These are phyloP conservation scores for Schrenkiella parvula DNA, from an alignment of 345 rosid species.

Conservation along the genomic window DNA sequence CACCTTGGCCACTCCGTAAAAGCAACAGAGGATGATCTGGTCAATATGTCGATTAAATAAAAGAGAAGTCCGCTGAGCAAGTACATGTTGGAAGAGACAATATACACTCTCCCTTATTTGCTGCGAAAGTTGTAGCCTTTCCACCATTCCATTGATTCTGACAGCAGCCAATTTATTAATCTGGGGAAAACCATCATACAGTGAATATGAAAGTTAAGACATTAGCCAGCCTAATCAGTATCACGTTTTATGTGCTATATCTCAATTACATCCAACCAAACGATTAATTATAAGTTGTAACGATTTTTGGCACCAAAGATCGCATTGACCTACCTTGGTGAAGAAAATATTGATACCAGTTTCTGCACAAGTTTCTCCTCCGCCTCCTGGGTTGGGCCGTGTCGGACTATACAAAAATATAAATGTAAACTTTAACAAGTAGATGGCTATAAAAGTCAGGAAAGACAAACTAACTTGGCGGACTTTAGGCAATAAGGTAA, in stretches of 20 bases:
- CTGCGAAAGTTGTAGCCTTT: constrained; percentile 71
- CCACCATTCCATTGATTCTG: constrained; percentile 80
- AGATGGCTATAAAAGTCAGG: not conserved
- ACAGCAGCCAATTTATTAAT: constrained; percentile 83
- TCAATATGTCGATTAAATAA: constrained; percentile 81
- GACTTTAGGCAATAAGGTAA: not conserved
- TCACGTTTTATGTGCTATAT: not conserved
- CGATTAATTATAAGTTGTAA: not conserved
- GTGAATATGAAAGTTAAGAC: not conserved
- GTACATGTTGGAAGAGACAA: constrained; percentile 65
- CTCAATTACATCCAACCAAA: not conserved
- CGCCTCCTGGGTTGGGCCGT: constrained; percentile 89
- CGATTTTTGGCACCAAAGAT: not conserved
- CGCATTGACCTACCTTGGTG: constrained; percentile 53
- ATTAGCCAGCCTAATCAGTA: not conserved
- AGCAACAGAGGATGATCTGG: constrained; percentile 84
- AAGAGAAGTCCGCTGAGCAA: constrained; percentile 56
- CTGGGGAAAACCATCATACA: constrained; percentile 32
- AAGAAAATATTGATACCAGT: constrained; percentile 85
- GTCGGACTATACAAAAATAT: constrained; percentile 61
- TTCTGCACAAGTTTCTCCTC: constrained; percentile 99
- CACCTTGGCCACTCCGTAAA: constrained; percentile 85
- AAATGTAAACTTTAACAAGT: constrained; percentile 9
- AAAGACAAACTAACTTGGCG: not conserved
- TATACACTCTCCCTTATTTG: constrained; percentile 71